Base-by-base conservation (phyloP, 1,284 basidiomycete species). In the Fomes fomentarius region DNA sequence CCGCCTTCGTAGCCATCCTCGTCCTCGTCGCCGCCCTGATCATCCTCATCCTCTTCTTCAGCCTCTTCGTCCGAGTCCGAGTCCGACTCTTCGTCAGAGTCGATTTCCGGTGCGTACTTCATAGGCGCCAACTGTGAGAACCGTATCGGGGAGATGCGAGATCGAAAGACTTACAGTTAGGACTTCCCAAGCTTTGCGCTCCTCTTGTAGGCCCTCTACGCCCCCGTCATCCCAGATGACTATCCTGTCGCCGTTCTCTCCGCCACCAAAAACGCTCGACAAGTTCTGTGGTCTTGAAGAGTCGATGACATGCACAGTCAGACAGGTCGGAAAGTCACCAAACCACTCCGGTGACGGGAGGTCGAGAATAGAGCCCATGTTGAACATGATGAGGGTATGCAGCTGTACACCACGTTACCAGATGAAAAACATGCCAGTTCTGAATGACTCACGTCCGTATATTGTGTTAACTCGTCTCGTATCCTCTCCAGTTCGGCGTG, bases 281-380 rank as follows among this genome's bases (percentile, higher is more conserved):
- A 99, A 77, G 71, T 96, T 95, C 72, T 93, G 89, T 5, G 97
- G 97, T 34, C 97, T 83, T 48, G 90, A 87, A 8, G 95, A 93
- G 72, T 99, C 97, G 71, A 99, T 92, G 65, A 99, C 86, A 75
- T 99, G 97, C 26, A 95, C 82, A 17, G 82, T 84, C 26, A 89
- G 76, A 60, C 76, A 75, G 4, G 74, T 65, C 38, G 76, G 66
- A 65, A 90, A 89, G 44, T 83, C 80, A 14, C 89, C 90, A 69
- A 93, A 90, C 88, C 89, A 92, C 30, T 82, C 79, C 4, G 77
- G 67, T 2, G 83, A 82, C 1, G 92, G 83, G 7, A 99, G 78
- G 60, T 96, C 92, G 31, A 95, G 80, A 47, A 96, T 85, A 1
- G 89, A 87, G 38, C 97, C 97, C 72, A 99, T 91, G 63, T 98